Evolutionary conservation across 148 eudicot genomes (phyloP).

Genomic region (Rheum nobile): DNA sequence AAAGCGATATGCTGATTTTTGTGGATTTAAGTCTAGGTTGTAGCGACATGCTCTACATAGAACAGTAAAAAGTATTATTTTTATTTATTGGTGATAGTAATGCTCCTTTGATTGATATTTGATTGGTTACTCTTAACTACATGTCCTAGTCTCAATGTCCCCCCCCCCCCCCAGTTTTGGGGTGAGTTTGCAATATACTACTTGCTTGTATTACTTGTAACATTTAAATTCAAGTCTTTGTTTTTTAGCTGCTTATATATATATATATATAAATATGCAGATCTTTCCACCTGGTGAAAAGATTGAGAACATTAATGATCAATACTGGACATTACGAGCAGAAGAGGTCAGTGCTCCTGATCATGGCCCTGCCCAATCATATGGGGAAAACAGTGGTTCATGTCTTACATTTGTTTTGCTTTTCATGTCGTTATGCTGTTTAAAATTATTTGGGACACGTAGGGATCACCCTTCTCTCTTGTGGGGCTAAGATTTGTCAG

Average conservation of each 20-base stretch:
- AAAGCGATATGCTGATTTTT: not conserved
- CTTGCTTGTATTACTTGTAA: not conserved
- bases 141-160: not conserved
- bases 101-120: not conserved
- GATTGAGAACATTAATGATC: constrained; percentile 87
- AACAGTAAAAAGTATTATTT: not conserved
- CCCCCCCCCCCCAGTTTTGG: no score
- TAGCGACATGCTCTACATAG: not conserved
- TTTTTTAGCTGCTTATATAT: not conserved
- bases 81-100: not conserved
- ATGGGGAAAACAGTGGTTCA: not conserved
- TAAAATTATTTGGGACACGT: not conserved
- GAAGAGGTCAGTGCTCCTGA: constrained; percentile 56
- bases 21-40: not conserved
- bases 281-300: constrained; percentile 70
- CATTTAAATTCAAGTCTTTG: not conserved
- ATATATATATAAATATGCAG: constrained; percentile 23
- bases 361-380: not conserved
- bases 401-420: not conserved
- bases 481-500: not conserved
- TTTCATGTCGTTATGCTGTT: not conserved
- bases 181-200: not conserved
- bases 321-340: constrained; percentile 90
- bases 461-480: not conserved
- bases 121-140: not conserved